phyloP scores from a whole-genome alignment of 2,329 filamentous ascomycete genomes.

The Ceratocystis papillata region DNA sequence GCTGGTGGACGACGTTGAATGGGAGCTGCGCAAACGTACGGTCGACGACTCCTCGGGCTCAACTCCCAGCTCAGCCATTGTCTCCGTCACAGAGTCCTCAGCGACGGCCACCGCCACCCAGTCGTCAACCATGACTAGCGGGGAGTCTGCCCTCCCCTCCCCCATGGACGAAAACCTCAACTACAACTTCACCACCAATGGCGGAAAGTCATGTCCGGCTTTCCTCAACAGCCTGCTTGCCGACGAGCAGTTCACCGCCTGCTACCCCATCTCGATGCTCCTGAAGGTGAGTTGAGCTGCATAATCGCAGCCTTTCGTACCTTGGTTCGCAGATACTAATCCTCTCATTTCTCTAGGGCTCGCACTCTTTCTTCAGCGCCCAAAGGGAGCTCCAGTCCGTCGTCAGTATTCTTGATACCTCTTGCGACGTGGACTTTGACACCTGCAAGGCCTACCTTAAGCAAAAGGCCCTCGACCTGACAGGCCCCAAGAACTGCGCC shows the following conservation, averaged over 20 bases:
- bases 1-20: slow-evolving; percentile 24
- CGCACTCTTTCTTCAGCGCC: slow-evolving; percentile 71
- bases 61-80: neutral
- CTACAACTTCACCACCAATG: slow-evolving; percentile 47
- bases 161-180: slow-evolving; percentile 57
- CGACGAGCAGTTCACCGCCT: slow-evolving; percentile 57
- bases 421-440: slow-evolving; percentile 58
- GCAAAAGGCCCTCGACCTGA: slow-evolving; percentile 54
- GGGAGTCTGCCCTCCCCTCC: slow-evolving; percentile 42
- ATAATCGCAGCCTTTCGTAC: neutral
- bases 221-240: slow-evolving; percentile 60
- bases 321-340: slow-evolving; percentile 25
- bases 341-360: slow-evolving; percentile 46
- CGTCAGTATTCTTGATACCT: slow-evolving; percentile 65
- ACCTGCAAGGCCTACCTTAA: slow-evolving; percentile 57
- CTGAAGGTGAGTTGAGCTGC: slow-evolving; percentile 49
- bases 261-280: slow-evolving; percentile 75
- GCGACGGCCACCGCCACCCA: slow-evolving; percentile 12
- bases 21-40: slow-evolving; percentile 28
- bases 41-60: slow-evolving; percentile 26
- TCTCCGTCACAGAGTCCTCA: neutral
- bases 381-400: slow-evolving; percentile 60
- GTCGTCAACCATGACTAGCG: slow-evolving; percentile 29
- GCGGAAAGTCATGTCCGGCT: slow-evolving; percentile 45
- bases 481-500: slow-evolving; percentile 53